Evolutionary conservation across 768 basidiomycete genomes (phyloP), one percentile per base, ranked within the genome.

Genomic region (Infundibulicybe gibba): DNA sequence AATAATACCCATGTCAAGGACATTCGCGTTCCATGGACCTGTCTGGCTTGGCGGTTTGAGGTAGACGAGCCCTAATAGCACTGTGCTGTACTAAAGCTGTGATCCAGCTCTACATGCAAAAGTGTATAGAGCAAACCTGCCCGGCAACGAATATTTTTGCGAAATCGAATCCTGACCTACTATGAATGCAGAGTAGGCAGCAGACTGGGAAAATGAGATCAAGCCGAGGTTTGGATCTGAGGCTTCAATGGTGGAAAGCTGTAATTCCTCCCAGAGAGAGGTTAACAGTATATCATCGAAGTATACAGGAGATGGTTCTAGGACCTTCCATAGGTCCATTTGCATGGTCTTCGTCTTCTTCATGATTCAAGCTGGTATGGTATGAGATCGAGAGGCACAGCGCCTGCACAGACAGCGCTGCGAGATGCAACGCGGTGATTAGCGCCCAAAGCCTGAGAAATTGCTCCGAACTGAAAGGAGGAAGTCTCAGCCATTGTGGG

Each of bases 1-100:
- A 44, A 79, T 66, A 52, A 88, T 61, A 10, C 84, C 85, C 30
- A 87, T 63, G 51, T 70, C 78, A 16, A 77, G 68, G 57, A 86
- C 80, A 3, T 65, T 58, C 21, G 52, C 54, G 19, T 62, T 61
- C 21, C 72, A 49, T 1, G 65, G 63, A 48, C 67, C 65, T 17
- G 55, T 49, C 15, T 57, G 49, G 13, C 49, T 50, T 25, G 64
- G 61, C 1, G 69, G 61, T 12, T 54, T 58, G 20, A 79, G 64
- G 47, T 77, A 79, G 19, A 76, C 60, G 14, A 79, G 53, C 2
- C 79, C 77, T 37, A 75, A 60, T 2, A 62, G 56, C 13, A 48
- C 47, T 12, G 31, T 45, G 4, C 39, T 25, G 25, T 25, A 25
- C 25, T 25, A 25, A 25, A 41, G 17, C 8, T 20, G 31, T 42